phyloP scores from a whole-genome alignment of 345 rosid species.

The Salix caprea region DNA sequence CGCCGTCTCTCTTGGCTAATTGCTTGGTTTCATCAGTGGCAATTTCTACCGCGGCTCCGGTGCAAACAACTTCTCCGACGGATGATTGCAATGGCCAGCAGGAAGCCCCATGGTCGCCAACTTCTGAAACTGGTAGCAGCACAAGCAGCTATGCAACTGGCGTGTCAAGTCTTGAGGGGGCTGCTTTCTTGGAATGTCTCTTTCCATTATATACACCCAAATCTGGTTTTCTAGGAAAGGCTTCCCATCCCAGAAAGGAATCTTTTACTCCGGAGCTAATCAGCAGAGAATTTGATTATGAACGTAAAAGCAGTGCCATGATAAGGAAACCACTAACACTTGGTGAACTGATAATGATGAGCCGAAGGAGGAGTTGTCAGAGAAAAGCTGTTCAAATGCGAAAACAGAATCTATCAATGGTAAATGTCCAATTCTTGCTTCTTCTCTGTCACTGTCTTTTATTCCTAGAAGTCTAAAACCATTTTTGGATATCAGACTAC shows the following conservation, averaged over 20 bases:
- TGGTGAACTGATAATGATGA: slow-evolving; percentile 78
- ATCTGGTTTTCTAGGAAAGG: slow-evolving; percentile 40
- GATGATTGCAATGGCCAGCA: slow-evolving; percentile 21
- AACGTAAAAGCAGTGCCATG: slow-evolving; percentile 17
- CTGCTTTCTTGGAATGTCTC: slow-evolving; percentile 76
- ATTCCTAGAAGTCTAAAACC: background rate
- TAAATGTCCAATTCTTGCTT: slow-evolving; percentile 26
- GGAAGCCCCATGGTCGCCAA: slow-evolving; percentile 45
- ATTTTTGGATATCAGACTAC: background rate
- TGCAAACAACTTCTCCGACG: slow-evolving; percentile 15
- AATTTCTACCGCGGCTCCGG: slow-evolving; percentile 42
- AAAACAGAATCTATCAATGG: slow-evolving; percentile 52
- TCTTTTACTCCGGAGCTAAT: slow-evolving; percentile 25
- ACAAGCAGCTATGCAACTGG: slow-evolving; percentile 66
- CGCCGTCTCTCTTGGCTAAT: slow-evolving; percentile 47
- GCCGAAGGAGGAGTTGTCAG: slow-evolving; percentile 64
- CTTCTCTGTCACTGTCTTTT: slow-evolving; percentile 8
- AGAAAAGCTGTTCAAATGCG: slow-evolving; percentile 56
- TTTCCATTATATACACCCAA: slow-evolving; percentile 62
- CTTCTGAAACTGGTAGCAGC: slow-evolving; percentile 56
- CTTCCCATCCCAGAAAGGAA: slow-evolving; percentile 10
- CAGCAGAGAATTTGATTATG: slow-evolving; percentile 12
- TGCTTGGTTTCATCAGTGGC: slow-evolving; percentile 29
- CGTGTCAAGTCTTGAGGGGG: slow-evolving; percentile 58
- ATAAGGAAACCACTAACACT: slow-evolving; percentile 60